phyloP scores from a whole-genome alignment of 495 filamentous ascomycete species.

The Penicillium mononematosum region DNA sequence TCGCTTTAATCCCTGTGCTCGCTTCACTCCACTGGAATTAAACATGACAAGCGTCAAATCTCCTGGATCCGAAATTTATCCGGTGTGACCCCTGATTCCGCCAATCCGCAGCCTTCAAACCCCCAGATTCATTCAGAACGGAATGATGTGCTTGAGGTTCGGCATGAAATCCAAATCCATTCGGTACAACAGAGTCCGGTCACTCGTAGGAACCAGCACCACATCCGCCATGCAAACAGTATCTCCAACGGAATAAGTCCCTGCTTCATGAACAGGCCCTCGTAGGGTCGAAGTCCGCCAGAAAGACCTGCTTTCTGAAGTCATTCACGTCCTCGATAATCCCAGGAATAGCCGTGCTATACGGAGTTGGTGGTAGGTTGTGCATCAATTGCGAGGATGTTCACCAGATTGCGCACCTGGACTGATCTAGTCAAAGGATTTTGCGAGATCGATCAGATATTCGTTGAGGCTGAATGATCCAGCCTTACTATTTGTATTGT shows the following conservation, averaged over 20 bases:
- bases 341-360: not conserved
- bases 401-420: constrained; percentile 1
- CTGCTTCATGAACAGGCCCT: not conserved
- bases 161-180: not conserved
- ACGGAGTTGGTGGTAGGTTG: not conserved
- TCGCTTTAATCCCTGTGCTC: not conserved
- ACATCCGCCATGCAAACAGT: not conserved
- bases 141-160: not conserved
- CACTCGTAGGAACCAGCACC: not conserved
- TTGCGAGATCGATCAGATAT: not conserved
- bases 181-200: not conserved
- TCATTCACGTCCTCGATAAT: not conserved
- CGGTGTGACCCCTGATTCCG: not conserved
- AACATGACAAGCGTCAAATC: not conserved
- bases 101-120: not conserved
- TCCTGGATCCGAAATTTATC: not conserved
- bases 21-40: not conserved
- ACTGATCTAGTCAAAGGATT: not conserved
- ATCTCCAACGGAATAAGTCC: not conserved
- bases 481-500: not conserved
- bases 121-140: not conserved
- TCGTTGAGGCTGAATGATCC: not conserved
- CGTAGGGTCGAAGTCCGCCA: not conserved
- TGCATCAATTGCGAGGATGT: constrained; percentile 1
- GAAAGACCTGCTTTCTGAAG: not conserved